Conservation (phyloP, 495 filamentous ascomycete genomes). For the Lophiostoma macrostomum region DNA sequence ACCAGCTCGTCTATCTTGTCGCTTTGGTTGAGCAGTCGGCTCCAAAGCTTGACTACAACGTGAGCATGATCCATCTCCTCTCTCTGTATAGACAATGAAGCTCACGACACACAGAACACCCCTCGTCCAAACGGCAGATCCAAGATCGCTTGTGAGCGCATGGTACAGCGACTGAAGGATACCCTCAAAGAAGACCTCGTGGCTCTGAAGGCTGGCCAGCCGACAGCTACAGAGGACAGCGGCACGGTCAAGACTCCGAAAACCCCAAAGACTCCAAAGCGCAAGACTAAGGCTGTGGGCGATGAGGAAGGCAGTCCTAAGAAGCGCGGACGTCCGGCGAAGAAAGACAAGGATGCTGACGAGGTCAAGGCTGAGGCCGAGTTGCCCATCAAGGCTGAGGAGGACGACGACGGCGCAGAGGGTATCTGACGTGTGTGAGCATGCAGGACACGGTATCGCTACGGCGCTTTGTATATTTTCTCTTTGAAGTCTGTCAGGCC, state of each 20-base stretch:
- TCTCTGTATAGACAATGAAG: not conserved
- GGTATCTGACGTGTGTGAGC: too few species aligned
- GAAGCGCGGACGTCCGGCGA: constrained; percentile 17
- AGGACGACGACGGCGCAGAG: too few species aligned
- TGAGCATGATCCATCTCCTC: not conserved
- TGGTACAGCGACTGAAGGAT: constrained; percentile 15
- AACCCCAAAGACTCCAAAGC: constrained; percentile 8
- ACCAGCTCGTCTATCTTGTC: constrained; percentile 8
- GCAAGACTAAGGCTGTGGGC: not conserved
- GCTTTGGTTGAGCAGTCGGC: constrained; percentile 7
- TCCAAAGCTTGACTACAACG: constrained; percentile 6
- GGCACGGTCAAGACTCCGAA: not conserved
- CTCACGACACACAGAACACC: constrained; percentile 3
- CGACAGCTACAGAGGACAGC: not conserved
- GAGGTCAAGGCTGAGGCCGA: constrained; percentile 1
- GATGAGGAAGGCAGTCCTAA: constrained; percentile 11
- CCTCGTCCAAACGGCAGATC: constrained; percentile 15
- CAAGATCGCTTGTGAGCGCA: constrained; percentile 19
- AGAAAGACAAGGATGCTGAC: constrained; percentile 1
- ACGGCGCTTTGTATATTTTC: too few species aligned
- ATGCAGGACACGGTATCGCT: too few species aligned
- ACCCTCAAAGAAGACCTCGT: constrained; percentile 13
- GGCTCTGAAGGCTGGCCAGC: constrained; percentile 10
- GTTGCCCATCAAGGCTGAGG: too few species aligned
- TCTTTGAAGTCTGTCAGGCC: too few species aligned